A percentile compares a stretch with the other conserved stretches of the same genome.
These are phyloP conservation scores for Vigna angularis DNA, from an alignment of 306 rosid genomes.

Conservation along the genomic window DNA sequence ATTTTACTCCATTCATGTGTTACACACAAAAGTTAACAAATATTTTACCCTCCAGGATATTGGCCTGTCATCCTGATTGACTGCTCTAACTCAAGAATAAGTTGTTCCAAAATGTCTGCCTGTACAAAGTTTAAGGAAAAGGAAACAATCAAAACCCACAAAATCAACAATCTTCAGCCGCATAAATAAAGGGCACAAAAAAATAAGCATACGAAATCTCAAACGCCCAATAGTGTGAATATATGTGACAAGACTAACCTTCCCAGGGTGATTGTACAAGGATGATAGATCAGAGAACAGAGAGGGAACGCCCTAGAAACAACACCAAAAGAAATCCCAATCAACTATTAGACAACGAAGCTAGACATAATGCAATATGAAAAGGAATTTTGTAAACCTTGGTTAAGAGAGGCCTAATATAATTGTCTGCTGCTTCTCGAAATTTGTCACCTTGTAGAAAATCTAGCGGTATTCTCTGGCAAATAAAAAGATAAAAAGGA, in stretches of 20 bases:
- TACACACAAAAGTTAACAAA: constrained; percentile 1
- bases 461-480: constrained; percentile 97
- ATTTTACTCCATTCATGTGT: constrained; percentile 24
- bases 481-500: constrained; percentile 38
- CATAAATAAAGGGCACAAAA: constrained; percentile 17
- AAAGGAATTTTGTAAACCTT: constrained; percentile 63
- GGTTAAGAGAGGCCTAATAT: constrained; percentile 89
- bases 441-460: constrained; percentile 85
- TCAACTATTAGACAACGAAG: constrained; percentile 38
- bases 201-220: background rate
- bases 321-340: constrained; percentile 43
- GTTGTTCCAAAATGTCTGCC: constrained; percentile 96
- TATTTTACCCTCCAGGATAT: constrained; percentile 83
- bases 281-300: constrained; percentile 95
- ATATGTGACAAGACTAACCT: constrained; percentile 62
- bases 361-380: constrained; percentile 10
- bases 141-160: constrained; percentile 28
- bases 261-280: constrained; percentile 87
- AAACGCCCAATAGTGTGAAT: constrained; percentile 20
- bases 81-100: constrained; percentile 80
- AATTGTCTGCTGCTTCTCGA: constrained; percentile 87
- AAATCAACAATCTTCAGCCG: constrained; percentile 17
- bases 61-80: constrained; percentile 65
- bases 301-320: constrained; percentile 94
- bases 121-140: constrained; percentile 50